Evolutionary conservation across 2,329 filamentous ascomycete genomes (phyloP).

Genomic region (Alternaria sp.): DNA sequence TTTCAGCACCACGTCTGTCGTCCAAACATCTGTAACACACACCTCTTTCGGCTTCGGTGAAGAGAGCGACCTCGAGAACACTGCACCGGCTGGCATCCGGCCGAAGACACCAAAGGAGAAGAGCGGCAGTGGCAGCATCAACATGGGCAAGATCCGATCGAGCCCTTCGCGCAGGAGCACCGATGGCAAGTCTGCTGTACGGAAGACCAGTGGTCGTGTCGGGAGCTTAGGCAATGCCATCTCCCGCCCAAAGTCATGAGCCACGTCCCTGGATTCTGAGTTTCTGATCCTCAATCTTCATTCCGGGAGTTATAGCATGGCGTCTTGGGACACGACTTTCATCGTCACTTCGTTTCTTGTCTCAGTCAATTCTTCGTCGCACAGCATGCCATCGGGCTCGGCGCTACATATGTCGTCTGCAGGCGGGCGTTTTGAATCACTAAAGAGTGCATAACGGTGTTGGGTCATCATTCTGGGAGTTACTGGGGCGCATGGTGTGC

Average conservation of each 20-base stretch:
- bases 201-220: constrained; percentile 62
- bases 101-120: constrained; percentile 58
- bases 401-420: constrained; percentile 28
- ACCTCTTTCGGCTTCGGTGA: constrained; percentile 48
- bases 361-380: constrained; percentile 23
- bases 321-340: constrained; percentile 11
- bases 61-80: constrained; percentile 60
- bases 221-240: constrained; percentile 55
- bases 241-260: constrained; percentile 42
- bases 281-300: constrained; percentile 20
- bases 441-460: constrained; percentile 22
- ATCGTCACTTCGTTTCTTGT: constrained; percentile 20
- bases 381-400: constrained; percentile 18
- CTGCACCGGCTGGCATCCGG: constrained; percentile 42
- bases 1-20: constrained; percentile 73
- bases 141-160: constrained; percentile 55
- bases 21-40: constrained; percentile 47
- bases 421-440: constrained; percentile 38
- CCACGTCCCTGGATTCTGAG: constrained; percentile 13
- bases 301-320: constrained; percentile 18
- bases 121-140: constrained; percentile 55
- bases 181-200: constrained; percentile 59
- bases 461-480: constrained; percentile 25
- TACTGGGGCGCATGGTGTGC: constrained; percentile 30
- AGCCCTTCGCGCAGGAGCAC: constrained; percentile 57